A percentile compares a stretch with the other conserved stretches of the same genome.
Evolutionary conservation across 345 rosid genomes (phyloP).

Genomic region (Orychophragmus violaceus): DNA sequence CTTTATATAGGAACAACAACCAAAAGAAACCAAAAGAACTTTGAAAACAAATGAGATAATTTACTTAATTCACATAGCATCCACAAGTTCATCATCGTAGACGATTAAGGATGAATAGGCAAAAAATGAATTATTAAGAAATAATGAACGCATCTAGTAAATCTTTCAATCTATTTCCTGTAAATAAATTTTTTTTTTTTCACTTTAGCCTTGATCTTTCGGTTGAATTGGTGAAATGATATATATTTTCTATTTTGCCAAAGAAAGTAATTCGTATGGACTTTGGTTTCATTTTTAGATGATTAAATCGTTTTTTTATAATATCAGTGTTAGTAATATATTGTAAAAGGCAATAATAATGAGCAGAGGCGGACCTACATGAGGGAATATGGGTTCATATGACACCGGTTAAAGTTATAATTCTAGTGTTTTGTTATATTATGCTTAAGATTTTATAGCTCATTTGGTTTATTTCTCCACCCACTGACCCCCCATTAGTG

Average conservation of each 20-base stretch:
- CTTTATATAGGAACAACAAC: constrained; percentile 11
- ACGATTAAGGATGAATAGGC: neutral
- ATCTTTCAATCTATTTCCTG: neutral
- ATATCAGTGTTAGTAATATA: neutral
- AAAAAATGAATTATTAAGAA: neutral
- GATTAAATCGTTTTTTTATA: neutral
- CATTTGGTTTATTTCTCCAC: too few relatives aligned
- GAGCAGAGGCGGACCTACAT: too few relatives aligned
- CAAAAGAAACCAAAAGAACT: neutral
- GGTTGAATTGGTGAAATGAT: neutral
- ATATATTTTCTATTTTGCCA: neutral
- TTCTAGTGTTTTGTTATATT: too few relatives aligned
- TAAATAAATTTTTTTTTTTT: neutral
- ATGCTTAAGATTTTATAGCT: too few relatives aligned
- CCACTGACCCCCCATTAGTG: too few relatives aligned
- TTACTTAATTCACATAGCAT: constrained; percentile 10
- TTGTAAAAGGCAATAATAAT: neutral
- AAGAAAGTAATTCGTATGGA: neutral
- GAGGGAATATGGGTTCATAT: too few relatives aligned
- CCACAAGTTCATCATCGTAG: neutral
- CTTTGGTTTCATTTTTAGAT: neutral
- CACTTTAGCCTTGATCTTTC: neutral
- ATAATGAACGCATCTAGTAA: neutral
- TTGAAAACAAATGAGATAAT: constrained; percentile 13
- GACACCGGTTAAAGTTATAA: too few relatives aligned